These are phyloP conservation scores for Trichoderma lentiforme DNA, from an alignment of 2,329 filamentous ascomycete species.

Conservation along the genomic window DNA sequence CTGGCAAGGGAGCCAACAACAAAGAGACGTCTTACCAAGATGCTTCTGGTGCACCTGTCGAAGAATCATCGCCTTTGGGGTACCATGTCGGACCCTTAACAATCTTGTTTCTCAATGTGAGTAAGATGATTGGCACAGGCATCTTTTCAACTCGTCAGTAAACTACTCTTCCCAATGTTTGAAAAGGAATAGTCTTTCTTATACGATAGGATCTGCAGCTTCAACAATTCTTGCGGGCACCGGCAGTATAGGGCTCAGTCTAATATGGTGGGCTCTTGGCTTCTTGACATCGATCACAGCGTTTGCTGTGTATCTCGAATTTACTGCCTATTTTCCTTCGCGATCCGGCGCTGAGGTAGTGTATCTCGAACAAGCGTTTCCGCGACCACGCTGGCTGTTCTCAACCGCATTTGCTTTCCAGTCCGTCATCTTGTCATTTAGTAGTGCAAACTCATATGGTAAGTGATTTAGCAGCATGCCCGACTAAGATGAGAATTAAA, in stretches of 20 bases:
- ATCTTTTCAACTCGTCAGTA: constrained; percentile 62
- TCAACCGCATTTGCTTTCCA: constrained; percentile 63
- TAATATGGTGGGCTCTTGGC: constrained; percentile 65
- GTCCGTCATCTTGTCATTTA: constrained; percentile 61
- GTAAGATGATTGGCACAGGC: constrained; percentile 61
- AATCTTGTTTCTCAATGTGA: constrained; percentile 58
- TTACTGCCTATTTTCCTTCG: constrained; percentile 62
- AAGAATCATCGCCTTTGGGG: constrained; percentile 55
- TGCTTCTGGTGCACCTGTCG: constrained; percentile 59
- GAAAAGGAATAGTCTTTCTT: neutral
- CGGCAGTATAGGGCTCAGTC: constrained; percentile 58
- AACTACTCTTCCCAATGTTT: neutral
- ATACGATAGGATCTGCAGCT: constrained; percentile 36
- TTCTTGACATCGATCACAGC: constrained; percentile 55
- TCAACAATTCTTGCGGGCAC: constrained; percentile 56
- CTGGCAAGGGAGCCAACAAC: constrained; percentile 41
- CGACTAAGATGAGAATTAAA: neutral
- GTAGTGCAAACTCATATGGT: constrained; percentile 59
- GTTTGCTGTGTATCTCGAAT: constrained; percentile 60
- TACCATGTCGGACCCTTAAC: constrained; percentile 55
- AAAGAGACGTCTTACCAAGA: constrained; percentile 55
- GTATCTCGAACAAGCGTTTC: constrained; percentile 66
- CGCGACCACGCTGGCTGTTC: constrained; percentile 61
- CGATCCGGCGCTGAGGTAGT: constrained; percentile 64
- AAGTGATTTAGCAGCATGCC: constrained; percentile 22